Percentiles rank a stretch among this genome's conserved stretches.
Conservation (phyloP, 2,329 filamentous ascomycete genomes). For the Venturia effusa region DNA sequence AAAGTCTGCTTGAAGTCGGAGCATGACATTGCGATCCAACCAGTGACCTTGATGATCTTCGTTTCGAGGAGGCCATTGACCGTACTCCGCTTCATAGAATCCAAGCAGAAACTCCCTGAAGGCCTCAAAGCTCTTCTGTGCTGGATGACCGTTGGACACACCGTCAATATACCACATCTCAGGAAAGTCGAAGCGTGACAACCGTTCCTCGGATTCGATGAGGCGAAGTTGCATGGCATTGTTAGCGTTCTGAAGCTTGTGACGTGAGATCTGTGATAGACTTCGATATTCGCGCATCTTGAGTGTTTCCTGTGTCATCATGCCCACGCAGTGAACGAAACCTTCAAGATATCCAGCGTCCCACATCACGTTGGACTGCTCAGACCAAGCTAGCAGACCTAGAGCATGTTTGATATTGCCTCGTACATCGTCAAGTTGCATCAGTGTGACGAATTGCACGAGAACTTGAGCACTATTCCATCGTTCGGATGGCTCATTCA, state of each 20-base stretch:
- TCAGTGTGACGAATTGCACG: slow-evolving; percentile 47
- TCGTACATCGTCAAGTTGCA: slow-evolving; percentile 54
- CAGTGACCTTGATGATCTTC: slow-evolving; percentile 29
- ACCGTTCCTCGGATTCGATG: slow-evolving; percentile 49
- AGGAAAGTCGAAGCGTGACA: slow-evolving; percentile 48
- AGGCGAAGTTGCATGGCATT: slow-evolving; percentile 53
- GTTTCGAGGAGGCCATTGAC: slow-evolving; percentile 48
- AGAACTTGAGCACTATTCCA: slow-evolving; percentile 46
- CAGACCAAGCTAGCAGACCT: slow-evolving; percentile 54
- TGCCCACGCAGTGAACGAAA: slow-evolving; percentile 56
- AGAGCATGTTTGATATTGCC: slow-evolving; percentile 49
- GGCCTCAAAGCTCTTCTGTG: slow-evolving; percentile 46
- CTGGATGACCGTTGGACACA: slow-evolving; percentile 28
- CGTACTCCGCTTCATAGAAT: slow-evolving; percentile 47
- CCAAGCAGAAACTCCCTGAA: slow-evolving; percentile 49
- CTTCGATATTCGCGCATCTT: slow-evolving; percentile 44
- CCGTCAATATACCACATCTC: slow-evolving; percentile 44
- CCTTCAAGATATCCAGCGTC: slow-evolving; percentile 56
- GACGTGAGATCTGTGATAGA: slow-evolving; percentile 50
- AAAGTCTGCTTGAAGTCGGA: slow-evolving; percentile 54
- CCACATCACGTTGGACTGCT: slow-evolving; percentile 51
- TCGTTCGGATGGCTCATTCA: slow-evolving; percentile 26
- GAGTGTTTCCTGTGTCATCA: slow-evolving; percentile 37
- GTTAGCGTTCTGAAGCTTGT: slow-evolving; percentile 50
- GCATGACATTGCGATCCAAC: slow-evolving; percentile 49